A percentile compares a stretch with the other conserved stretches of the same genome.
Evolutionary conservation across 768 basidiomycete species (phyloP).

Genomic region (Amanita exitialis): DNA sequence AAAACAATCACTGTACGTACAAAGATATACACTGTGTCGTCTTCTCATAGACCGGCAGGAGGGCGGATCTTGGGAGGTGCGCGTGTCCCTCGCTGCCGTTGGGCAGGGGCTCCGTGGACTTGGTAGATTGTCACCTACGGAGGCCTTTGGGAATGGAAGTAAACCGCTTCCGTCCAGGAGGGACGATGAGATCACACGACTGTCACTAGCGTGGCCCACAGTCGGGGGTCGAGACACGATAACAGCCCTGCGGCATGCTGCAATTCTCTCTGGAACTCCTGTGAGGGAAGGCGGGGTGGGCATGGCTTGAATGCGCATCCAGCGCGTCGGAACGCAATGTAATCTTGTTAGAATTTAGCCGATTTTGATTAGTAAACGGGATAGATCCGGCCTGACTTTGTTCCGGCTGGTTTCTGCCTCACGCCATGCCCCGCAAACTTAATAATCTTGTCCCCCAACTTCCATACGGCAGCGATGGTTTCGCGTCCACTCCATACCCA

Average conservation of each 20-base stretch:
- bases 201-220: conserved; percentile 20
- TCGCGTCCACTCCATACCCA: neutral
- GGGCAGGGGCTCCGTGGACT: conserved; percentile 48
- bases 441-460: conserved; percentile 6
- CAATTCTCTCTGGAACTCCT: conserved; percentile 30
- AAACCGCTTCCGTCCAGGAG: neutral
- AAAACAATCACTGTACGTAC: conserved; percentile 36
- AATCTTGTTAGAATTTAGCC: neutral
- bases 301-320: neutral
- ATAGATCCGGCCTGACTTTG: neutral
- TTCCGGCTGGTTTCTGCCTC: neutral
- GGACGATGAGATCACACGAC: conserved; percentile 22
- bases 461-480: neutral
- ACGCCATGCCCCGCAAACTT: neutral
- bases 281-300: conserved; percentile 21
- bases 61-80: conserved; percentile 52
- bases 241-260: conserved; percentile 36
- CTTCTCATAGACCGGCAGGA: conserved; percentile 24
- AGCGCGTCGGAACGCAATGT: neutral
- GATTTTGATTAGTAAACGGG: neutral
- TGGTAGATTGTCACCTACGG: conserved; percentile 29
- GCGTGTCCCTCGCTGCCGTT: conserved; percentile 46
- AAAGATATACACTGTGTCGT: neutral
- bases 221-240: conserved; percentile 16
- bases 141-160: conserved; percentile 29